phyloP scores from a whole-genome alignment of 192 early-diverging fungal genomes.

The Paraglomus occultum region DNA sequence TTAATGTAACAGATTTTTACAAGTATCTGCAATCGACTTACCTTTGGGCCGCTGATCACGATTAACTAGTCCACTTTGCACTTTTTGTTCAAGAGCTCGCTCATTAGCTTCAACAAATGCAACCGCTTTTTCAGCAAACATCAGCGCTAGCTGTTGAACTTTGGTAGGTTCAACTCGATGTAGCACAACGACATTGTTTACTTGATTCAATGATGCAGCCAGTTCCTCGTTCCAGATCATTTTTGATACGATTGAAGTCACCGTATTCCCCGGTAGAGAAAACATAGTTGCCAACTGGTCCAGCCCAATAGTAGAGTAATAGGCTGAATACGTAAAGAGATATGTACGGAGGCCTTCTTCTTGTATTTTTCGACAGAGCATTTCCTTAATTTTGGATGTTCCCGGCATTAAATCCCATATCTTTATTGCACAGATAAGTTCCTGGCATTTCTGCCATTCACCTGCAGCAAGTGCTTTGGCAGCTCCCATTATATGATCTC shows the following conservation, averaged over 20 bases:
- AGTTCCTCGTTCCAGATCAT: slow-evolving; percentile 96
- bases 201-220: slow-evolving; percentile 83
- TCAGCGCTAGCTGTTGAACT: slow-evolving; percentile 83
- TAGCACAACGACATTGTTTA: slow-evolving; percentile 75
- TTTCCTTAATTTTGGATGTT: slow-evolving; percentile 81
- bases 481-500: slow-evolving; percentile 98
- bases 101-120: slow-evolving; percentile 90
- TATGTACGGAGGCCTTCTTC: slow-evolving; percentile 96
- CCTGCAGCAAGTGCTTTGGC: slow-evolving; percentile 87
- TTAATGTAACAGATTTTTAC: background rate
- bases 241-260: slow-evolving; percentile 79
- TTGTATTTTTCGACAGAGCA: slow-evolving; percentile 89
- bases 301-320: slow-evolving; percentile 87
- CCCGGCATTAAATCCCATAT: slow-evolving; percentile 94
- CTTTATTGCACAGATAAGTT: slow-evolving; percentile 87
- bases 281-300: slow-evolving; percentile 88
- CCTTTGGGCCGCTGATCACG: slow-evolving; percentile 28
- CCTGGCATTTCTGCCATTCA: slow-evolving; percentile 88
- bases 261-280: slow-evolving; percentile 60
- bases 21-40: background rate
- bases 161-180: slow-evolving; percentile 71
- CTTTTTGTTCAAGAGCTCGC: slow-evolving; percentile 78
- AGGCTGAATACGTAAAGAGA: slow-evolving; percentile 87
- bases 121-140: slow-evolving; percentile 84
- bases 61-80: slow-evolving; percentile 35